A percentile compares a stretch with the other conserved stretches of the same genome.
phyloP scores from a whole-genome alignment of 2,329 filamentous ascomycete genomes.

The Clarireedia paspali region DNA sequence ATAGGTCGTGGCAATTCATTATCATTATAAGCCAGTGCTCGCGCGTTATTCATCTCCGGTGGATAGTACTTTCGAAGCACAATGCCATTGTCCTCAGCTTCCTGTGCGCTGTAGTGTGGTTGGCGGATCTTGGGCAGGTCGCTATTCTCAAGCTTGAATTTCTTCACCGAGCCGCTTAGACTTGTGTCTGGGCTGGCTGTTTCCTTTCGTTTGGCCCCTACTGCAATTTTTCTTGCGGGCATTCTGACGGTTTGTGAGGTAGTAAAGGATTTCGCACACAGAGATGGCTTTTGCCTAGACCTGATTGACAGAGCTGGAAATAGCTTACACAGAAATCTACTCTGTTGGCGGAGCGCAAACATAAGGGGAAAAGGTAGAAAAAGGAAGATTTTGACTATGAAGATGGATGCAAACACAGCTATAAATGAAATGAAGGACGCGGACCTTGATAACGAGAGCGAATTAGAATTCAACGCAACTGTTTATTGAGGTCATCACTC shows the following conservation, averaged over 20 bases:
- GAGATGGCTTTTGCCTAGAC: no score
- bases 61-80: constrained; percentile 74
- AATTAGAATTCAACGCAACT: no score
- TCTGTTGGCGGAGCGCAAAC: no score
- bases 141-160: constrained; percentile 13
- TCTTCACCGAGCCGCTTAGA: constrained; percentile 15
- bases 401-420: no score
- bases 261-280: no score
- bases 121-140: constrained; percentile 17
- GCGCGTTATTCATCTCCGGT: constrained; percentile 73
- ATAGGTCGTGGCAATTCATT: constrained; percentile 66
- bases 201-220: constrained; percentile 22
- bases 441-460: no score
- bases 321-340: no score
- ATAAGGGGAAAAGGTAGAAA: no score
- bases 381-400: no score
- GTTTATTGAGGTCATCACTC: no score
- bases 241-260: neutral
- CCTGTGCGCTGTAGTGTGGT: constrained; percentile 28
- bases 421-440: no score
- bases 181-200: constrained; percentile 8
- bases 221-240: neutral
- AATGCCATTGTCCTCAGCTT: constrained; percentile 47
- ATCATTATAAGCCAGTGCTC: constrained; percentile 67
- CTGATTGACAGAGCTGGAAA: no score